phyloP scores from a whole-genome alignment of 1,284 basidiomycete species.

The Tilletia walkeri region DNA sequence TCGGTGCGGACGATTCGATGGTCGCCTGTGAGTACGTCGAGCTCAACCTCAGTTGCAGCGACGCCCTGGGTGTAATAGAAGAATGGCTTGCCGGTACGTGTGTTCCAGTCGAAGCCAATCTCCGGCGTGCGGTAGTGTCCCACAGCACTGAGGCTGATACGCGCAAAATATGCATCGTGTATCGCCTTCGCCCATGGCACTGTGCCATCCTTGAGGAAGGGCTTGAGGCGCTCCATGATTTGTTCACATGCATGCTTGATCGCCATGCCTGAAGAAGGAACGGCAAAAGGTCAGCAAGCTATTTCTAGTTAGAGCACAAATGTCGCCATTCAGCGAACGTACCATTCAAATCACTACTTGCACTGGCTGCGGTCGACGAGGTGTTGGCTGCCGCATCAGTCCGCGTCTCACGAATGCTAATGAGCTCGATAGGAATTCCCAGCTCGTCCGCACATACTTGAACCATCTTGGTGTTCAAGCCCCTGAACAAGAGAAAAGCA shows the following conservation, averaged over 20 bases:
- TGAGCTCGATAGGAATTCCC: slow-evolving; percentile 46
- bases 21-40: slow-evolving; percentile 56
- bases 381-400: slow-evolving; percentile 55
- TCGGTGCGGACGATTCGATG: slow-evolving; percentile 46
- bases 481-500: slow-evolving; percentile 27
- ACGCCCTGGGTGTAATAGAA: slow-evolving; percentile 53
- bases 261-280: slow-evolving; percentile 24
- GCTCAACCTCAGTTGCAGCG: slow-evolving; percentile 54
- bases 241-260: slow-evolving; percentile 56
- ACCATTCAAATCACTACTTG: slow-evolving; percentile 42
- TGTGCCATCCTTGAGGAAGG: slow-evolving; percentile 31
- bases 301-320: background rate
- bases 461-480: slow-evolving; percentile 54
- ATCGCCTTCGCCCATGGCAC: slow-evolving; percentile 46
- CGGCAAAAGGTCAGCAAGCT: background rate
- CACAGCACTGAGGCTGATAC: slow-evolving; percentile 52
- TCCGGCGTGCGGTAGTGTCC: slow-evolving; percentile 55
- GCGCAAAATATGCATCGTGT: slow-evolving; percentile 53
- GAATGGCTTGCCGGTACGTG: slow-evolving; percentile 42
- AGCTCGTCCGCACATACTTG: slow-evolving; percentile 56
- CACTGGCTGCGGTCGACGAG: slow-evolving; percentile 51
- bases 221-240: slow-evolving; percentile 48
- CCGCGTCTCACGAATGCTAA: slow-evolving; percentile 48
- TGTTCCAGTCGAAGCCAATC: slow-evolving; percentile 54
- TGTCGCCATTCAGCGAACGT: background rate